Evolutionary conservation across 2,329 filamentous ascomycete genomes (phyloP), one percentile per base, ranked within the genome.

Genomic region (Trichoderma polysporum): DNA sequence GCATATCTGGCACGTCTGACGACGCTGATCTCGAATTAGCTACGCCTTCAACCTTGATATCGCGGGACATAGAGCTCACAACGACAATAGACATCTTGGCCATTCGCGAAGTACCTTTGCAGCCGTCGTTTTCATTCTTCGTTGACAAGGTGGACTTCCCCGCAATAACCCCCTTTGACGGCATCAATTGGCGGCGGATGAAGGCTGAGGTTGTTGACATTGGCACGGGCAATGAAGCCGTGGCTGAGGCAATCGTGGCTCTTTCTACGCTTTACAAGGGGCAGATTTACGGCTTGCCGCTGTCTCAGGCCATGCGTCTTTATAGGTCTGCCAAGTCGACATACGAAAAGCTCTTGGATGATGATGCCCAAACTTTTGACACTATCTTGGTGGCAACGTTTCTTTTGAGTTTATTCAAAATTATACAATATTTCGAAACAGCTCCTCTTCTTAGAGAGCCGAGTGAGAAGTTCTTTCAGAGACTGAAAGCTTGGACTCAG

Each of bases 41-140:
- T 25, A 68, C 69, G 13, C 69, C 66, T 1, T 59, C 54, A 22
- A 63, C 52, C 47, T 41, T 70, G 15, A 71, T 70, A 66, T 72
- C 71, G 12, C 68, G 68, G n/a, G 68, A 70, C 27, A 72, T 72
- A 33, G 64, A 71, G 27, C 61, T 72, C 25, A 72, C 70, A 17
- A 72, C 70, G 1, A 68, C 68, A 1, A 73, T 73, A 47, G 70
- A 73, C 29, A 37, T 69, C 6, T 27, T 71, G 41, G 62, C 67
- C 6, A 65, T 66, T 7, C 54, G 58, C 12, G 58, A 65, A 15
- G 49, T 63, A 12, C 49, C 68, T 2, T 47, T 62, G 4, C 61
- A 69, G 35, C 57, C 31, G 29, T 61, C 66, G 9, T 56, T 63
- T 12, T 54, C 67, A 8, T 72, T 68, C 53, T 73, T 73, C 49